A percentile compares a stretch with the other conserved stretches of the same genome.
phyloP scores from a whole-genome alignment of 495 filamentous ascomycete genomes.

The Talaromyces borbonicus region DNA sequence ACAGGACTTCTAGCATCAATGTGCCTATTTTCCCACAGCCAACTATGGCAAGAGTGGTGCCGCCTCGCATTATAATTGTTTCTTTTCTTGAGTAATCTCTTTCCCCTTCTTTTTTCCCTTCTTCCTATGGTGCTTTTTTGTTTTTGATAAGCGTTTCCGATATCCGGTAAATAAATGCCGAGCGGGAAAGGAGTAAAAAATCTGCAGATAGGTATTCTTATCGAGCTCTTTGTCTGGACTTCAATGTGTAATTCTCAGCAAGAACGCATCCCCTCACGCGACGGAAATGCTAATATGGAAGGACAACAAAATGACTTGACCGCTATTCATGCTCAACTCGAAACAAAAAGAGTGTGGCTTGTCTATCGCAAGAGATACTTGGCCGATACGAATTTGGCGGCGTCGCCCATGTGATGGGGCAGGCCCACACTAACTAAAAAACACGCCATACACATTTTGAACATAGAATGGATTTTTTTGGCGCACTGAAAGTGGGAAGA shows the following conservation, averaged over 20 bases:
- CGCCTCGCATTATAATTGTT: background rate
- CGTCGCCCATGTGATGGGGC: background rate
- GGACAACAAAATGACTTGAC: background rate
- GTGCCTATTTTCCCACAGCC: slow-evolving; percentile 7
- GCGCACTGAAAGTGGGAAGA: background rate
- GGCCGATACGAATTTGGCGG: background rate
- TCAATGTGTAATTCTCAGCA: too few species aligned
- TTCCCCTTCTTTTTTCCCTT: background rate
- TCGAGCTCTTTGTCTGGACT: too few species aligned
- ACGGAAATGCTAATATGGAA: too few species aligned
- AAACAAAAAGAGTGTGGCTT: too few species aligned
- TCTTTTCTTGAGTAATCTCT: background rate
- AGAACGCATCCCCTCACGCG: too few species aligned
- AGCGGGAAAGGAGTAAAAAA: background rate
- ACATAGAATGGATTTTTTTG: background rate
- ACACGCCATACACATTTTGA: background rate
- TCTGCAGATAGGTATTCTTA: too few species aligned
- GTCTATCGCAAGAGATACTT: too few species aligned
- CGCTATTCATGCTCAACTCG: too few species aligned
- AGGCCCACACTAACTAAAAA: slow-evolving; percentile 1
- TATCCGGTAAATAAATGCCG: background rate
- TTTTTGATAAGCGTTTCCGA: background rate
- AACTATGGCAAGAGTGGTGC: slow-evolving; percentile 4
- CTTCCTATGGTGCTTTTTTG: background rate
- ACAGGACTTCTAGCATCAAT: background rate